Evolutionary conservation across 75 land plant species (phyloP), one percentile per base, ranked within the genome.

Genomic region (Cunninghamia lanceolata): DNA sequence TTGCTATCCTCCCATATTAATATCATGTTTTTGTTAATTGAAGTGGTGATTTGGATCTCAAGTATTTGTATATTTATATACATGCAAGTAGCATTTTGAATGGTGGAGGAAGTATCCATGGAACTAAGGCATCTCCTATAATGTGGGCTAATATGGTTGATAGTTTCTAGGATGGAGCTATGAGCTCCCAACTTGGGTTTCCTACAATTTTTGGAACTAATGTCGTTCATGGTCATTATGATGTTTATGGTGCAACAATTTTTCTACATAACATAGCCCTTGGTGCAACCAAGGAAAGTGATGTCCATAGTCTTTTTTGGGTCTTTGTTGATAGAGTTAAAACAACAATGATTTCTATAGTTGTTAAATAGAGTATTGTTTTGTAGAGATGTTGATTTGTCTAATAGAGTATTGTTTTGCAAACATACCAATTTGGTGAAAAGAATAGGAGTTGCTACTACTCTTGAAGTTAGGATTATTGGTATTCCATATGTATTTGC

Each of bases 41-140:
- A 59, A 19, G 25, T 70, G 74, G 32, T 6, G 35, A 70, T 70
- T 70, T 70, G 74, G 35, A 70, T 30, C 35, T 70, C 74, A 70
- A 0, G 35, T 9, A 30, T 70, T 15, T 83, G 5, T 32, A 32
- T 52, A n/a, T 53, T 16, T 34, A 1, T n/a, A 50, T 47, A 9
- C 35, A 83, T 83, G 59, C 91, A 96, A 96, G 98, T n/a, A 97
- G 99, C 86, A 85, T 97, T 17, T 91, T 96, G 43, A 97, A 89
- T 88, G 93, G 91, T 0, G 98, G 98, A n/a, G 99, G 94, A 45
- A 97, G 96, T 88, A 87, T 71, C 15, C 99, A 95, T 2, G 86
- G 86, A 30, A 63, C 78, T 11, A 84, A 88, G 16, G 96, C 98
- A 1, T 70, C 91, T 42, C 85, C 94, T 5, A 50, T 73, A 3